These are phyloP conservation scores for Handroanthus guayacan DNA, from an alignment of 257 asterid species.

Conservation along the genomic window DNA sequence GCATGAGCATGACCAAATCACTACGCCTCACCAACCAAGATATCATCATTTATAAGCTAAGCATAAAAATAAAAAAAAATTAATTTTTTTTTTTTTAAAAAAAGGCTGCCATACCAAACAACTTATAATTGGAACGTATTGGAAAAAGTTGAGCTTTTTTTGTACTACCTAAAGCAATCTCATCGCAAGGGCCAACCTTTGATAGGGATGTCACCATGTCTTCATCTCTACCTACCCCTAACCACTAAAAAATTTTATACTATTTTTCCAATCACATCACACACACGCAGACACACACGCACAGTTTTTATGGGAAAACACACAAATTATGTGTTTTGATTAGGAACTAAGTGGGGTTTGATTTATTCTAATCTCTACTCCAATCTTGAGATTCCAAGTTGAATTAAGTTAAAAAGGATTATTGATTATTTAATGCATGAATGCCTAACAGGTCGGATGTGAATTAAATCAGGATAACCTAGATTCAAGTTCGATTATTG, in stretches of 20 bases:
- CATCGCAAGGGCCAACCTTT: constrained; percentile 54
- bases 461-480: no score
- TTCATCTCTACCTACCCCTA: constrained; percentile 70
- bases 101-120: constrained; percentile 39
- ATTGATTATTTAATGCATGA: constrained; percentile 17
- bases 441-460: neutral
- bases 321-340: neutral
- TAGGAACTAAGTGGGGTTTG: constrained; percentile 1
- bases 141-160: constrained; percentile 33
- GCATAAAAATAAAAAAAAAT: constrained; percentile 30
- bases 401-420: neutral
- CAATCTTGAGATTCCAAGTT: constrained; percentile 2
- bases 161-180: constrained; percentile 54
- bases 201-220: constrained; percentile 66
- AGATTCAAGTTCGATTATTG: no score
- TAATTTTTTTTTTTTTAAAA: no score
- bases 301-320: neutral
- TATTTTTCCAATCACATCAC: constrained; percentile 26
- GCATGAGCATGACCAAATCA: constrained; percentile 44
- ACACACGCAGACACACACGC: neutral
- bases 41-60: constrained; percentile 41
- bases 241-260: constrained; percentile 53
- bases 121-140: constrained; percentile 25
- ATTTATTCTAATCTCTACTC: constrained; percentile 3
- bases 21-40: constrained; percentile 50